phyloP scores from a whole-genome alignment of 2,329 filamentous ascomycete genomes.

The Alternaria sp. region DNA sequence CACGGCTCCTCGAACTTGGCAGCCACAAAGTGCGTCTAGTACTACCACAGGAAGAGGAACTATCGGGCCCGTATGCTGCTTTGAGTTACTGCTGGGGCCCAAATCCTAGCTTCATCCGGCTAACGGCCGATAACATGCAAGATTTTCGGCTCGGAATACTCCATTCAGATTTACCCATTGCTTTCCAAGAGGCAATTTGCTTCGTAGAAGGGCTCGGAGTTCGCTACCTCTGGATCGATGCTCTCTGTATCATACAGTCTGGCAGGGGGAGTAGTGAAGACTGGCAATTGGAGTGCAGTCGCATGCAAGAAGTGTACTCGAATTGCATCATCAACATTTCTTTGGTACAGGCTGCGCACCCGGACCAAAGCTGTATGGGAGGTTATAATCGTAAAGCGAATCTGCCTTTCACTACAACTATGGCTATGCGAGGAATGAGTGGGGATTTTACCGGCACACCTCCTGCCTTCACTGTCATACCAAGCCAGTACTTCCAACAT shows the following conservation, averaged over 20 bases:
- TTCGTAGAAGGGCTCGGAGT: neutral
- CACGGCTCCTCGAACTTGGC: neutral
- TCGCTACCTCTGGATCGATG: slow-evolving; percentile 5
- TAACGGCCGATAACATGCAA: neutral
- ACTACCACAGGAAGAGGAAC: accelerated
- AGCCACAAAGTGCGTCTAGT: neutral
- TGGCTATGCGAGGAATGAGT: no score
- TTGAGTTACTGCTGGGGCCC: neutral
- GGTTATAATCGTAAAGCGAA: neutral
- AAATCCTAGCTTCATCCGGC: neutral
- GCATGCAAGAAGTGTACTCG: neutral
- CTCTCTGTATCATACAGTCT: slow-evolving; percentile 9
- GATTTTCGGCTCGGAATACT: neutral
- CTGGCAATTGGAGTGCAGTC: neutral
- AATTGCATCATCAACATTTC: neutral
- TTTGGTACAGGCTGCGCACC: neutral
- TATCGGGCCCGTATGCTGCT: neutral
- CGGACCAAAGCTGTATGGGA: neutral
- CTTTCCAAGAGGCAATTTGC: neutral
- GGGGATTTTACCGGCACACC: no score
- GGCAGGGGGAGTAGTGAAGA: neutral
- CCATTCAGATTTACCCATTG: neutral
- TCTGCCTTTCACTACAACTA: no score
- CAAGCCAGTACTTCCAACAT: neutral
- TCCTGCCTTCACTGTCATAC: neutral